These are phyloP conservation scores for Pseudovirgaria hyperparasitica DNA, from an alignment of 2,329 filamentous ascomycete genomes.

Conservation along the genomic window DNA sequence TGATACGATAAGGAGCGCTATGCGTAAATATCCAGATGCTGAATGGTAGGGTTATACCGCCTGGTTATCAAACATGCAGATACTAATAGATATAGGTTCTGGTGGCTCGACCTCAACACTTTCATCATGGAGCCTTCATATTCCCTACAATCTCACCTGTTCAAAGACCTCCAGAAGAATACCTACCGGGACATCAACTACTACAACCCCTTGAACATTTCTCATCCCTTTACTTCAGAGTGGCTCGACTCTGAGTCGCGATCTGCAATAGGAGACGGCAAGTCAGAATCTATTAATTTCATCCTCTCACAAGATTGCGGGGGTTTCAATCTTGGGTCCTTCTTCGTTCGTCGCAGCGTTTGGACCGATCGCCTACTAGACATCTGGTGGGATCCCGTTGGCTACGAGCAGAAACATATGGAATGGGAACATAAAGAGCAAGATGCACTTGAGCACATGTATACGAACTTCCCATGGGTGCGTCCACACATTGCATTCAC, in stretches of 20 bases:
- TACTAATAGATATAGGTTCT: conserved; percentile 60
- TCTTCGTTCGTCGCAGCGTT: conserved; percentile 72
- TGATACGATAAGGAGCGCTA: conserved; percentile 74
- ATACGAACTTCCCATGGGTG: conserved; percentile 84
- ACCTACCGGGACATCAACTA: conserved; percentile 92
- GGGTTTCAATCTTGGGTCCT: conserved; percentile 93
- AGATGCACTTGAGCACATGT: conserved; percentile 85
- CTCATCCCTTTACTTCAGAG: conserved; percentile 60
- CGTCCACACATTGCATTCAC: conserved; percentile 80
- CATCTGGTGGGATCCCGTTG: conserved; percentile 96
- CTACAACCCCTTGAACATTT: conserved; percentile 90
- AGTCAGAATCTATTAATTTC: conserved; percentile 68
- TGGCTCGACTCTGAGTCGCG: conserved; percentile 66
- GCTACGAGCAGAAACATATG: conserved; percentile 98
- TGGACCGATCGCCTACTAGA: conserved; percentile 91
- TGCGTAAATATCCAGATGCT: conserved; percentile 88
- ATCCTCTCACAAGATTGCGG: conserved; percentile 86
- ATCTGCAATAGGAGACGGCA: conserved; percentile 65
- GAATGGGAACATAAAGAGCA: conserved; percentile 99
- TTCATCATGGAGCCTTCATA: conserved; percentile 94
- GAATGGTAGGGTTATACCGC: conserved; percentile 60
- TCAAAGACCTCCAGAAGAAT: conserved; percentile 60
- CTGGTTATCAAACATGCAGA: conserved; percentile 3
- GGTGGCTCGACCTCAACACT: conserved; percentile 97
- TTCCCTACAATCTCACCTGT: conserved; percentile 82